A percentile compares a stretch with the other conserved stretches of the same genome.
Evolutionary conservation across 306 rosid species (phyloP).

Genomic region (Vigna mungo): DNA sequence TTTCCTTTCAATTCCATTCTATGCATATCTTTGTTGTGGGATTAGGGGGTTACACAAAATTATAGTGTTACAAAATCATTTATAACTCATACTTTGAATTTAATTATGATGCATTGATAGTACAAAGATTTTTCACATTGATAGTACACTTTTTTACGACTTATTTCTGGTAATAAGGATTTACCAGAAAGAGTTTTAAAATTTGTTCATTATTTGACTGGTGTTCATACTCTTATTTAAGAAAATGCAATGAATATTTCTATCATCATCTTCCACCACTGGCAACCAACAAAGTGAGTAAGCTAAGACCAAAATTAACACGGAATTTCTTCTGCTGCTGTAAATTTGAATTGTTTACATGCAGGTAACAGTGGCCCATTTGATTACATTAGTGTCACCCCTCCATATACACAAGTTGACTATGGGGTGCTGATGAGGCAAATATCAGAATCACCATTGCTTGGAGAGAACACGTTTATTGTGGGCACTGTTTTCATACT

Average conservation of each 20-base stretch:
- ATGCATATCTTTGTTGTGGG: slow-evolving; percentile 11
- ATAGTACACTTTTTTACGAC: no score
- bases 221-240: not conserved
- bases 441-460: slow-evolving; percentile 73
- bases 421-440: slow-evolving; percentile 76
- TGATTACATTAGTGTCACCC: slow-evolving; percentile 95
- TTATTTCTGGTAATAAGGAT: not conserved
- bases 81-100: not conserved
- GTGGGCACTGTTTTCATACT: slow-evolving; percentile 54
- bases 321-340: slow-evolving; percentile 8
- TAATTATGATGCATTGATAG: not conserved
- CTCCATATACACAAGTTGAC: slow-evolving; percentile 90
- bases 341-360: slow-evolving; percentile 36
- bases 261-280: not conserved
- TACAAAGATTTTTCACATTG: not conserved
- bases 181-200: not conserved
- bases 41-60: not conserved
- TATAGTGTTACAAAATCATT: not conserved
- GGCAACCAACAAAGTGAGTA: not conserved
- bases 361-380: slow-evolving; percentile 72
- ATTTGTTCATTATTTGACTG: not conserved
- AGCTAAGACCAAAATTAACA: not conserved
- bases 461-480: slow-evolving; percentile 82
- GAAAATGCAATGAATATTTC: slow-evolving; percentile 16
- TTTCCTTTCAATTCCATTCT: slow-evolving; percentile 27